phyloP scores from a whole-genome alignment of 164 flowering plant species.

The Aristolochia californica region DNA sequence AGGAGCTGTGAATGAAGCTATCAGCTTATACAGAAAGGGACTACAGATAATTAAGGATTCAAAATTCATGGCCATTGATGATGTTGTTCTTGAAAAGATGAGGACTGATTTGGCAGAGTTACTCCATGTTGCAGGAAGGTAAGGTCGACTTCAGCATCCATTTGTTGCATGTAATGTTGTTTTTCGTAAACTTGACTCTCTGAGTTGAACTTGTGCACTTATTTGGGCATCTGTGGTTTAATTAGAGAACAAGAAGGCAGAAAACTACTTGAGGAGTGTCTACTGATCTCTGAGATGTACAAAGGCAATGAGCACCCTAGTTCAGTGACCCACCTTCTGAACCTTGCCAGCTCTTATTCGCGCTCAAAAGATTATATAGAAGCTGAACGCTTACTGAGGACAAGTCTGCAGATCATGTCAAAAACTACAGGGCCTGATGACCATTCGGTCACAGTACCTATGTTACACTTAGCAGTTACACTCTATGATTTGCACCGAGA shows the following conservation, averaged over 20 bases:
- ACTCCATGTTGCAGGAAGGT: constrained; percentile 87
- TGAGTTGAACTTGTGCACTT: background rate
- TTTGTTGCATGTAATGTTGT: background rate
- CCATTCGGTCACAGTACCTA: constrained; percentile 62
- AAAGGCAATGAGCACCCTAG: constrained; percentile 69
- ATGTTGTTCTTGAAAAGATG: constrained; percentile 58
- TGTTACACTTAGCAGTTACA: constrained; percentile 76
- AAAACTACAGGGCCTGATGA: constrained; percentile 42
- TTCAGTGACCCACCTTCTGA: constrained; percentile 57
- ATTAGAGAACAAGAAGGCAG: constrained; percentile 72
- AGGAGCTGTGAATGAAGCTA: constrained; percentile 70
- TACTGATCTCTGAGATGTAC: constrained; percentile 49
- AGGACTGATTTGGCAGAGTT: constrained; percentile 80
- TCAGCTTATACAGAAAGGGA: constrained; percentile 48
- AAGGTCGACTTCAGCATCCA: background rate
- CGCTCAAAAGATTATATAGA: constrained; percentile 63
- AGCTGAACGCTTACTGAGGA: constrained; percentile 78
- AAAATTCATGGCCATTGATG: constrained; percentile 43
- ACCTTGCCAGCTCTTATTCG: constrained; percentile 80
- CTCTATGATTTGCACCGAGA: constrained; percentile 55
- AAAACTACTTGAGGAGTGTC: constrained; percentile 67
- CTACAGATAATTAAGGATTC: constrained; percentile 53
- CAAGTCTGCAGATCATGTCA: constrained; percentile 46
- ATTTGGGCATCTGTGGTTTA: background rate
- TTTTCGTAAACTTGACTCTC: background rate